phyloP scores from a whole-genome alignment of 192 early-diverging fungal genomes.

The Rhizophagus sp. region DNA sequence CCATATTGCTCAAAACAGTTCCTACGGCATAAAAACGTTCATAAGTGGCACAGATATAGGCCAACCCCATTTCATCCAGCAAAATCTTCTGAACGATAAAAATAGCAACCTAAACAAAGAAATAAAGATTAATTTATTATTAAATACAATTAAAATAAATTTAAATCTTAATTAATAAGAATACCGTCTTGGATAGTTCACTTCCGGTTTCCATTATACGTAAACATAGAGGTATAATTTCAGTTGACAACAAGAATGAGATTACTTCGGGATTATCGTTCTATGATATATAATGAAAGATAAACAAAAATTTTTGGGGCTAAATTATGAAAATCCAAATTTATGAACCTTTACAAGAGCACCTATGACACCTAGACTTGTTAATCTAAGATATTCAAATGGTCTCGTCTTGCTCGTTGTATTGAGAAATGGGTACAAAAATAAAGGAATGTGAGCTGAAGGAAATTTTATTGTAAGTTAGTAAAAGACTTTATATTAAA shows the following conservation, averaged over 20 bases:
- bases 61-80: conserved; percentile 88
- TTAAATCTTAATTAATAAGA: background rate
- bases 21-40: conserved; percentile 93
- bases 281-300: conserved; percentile 35
- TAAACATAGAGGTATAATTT: conserved; percentile 97
- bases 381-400: conserved; percentile 94
- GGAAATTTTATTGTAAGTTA: conserved; percentile 17
- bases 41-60: conserved; percentile 88
- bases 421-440: conserved; percentile 98
- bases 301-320: background rate
- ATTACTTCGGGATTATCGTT: conserved; percentile 97
- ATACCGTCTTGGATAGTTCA: conserved; percentile 92
- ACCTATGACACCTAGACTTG: conserved; percentile 93
- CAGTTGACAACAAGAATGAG: conserved; percentile 91
- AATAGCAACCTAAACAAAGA: conserved; percentile 71
- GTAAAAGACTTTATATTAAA: background rate
- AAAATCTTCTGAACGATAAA: conserved; percentile 99
- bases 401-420: conserved; percentile 93
- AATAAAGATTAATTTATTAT: conserved; percentile 8
- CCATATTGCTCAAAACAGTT: conserved; percentile 93
- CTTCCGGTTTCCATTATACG: conserved; percentile 98
- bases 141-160: conserved; percentile 19
- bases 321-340: background rate
- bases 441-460: conserved; percentile 91
- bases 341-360: conserved; percentile 88